Evolutionary conservation across 129 eudicot species (phyloP).

Genomic region (Escallonia rubra): DNA sequence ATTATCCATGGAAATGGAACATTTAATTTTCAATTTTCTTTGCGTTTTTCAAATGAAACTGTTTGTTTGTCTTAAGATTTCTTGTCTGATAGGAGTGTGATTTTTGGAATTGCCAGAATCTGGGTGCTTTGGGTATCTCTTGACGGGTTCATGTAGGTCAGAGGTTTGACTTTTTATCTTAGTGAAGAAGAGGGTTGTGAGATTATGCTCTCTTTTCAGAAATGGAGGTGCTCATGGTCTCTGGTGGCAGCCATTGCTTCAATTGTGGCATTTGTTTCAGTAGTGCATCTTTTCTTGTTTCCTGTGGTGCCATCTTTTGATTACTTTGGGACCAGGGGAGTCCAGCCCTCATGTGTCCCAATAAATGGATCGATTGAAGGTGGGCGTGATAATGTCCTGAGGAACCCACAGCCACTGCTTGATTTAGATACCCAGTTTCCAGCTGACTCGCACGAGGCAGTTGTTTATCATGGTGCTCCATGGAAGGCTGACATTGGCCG

Average conservation of each 20-base stretch:
- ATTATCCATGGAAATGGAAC: no score
- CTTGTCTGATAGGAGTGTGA: no score
- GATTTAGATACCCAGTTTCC: constrained; percentile 52
- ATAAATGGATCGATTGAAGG: constrained; percentile 30
- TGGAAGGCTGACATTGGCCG: constrained; percentile 91
- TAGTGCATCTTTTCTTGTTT: constrained; percentile 56
- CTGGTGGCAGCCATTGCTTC: constrained; percentile 50
- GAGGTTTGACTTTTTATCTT: not conserved
- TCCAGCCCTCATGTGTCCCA: constrained; percentile 40
- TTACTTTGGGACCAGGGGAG: constrained; percentile 49
- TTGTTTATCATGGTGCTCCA: constrained; percentile 86
- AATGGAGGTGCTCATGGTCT: constrained; percentile 80
- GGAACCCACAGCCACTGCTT: constrained; percentile 22
- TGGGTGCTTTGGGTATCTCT: constrained; percentile 3
- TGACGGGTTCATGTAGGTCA: constrained; percentile 14
- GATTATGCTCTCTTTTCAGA: constrained; percentile 68
- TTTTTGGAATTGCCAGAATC: constrained; percentile 1
- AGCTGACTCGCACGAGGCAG: constrained; percentile 70
- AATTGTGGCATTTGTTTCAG: constrained; percentile 42
- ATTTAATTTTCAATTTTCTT: no score
- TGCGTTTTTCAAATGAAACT: no score
- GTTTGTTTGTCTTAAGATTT: no score
- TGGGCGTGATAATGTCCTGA: constrained; percentile 14
- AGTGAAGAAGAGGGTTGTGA: constrained; percentile 12
- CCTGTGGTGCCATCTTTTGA: constrained; percentile 52